Base-by-base conservation (phyloP, 805 yeast genomes). In the Zygotorulaspora sp. region DNA sequence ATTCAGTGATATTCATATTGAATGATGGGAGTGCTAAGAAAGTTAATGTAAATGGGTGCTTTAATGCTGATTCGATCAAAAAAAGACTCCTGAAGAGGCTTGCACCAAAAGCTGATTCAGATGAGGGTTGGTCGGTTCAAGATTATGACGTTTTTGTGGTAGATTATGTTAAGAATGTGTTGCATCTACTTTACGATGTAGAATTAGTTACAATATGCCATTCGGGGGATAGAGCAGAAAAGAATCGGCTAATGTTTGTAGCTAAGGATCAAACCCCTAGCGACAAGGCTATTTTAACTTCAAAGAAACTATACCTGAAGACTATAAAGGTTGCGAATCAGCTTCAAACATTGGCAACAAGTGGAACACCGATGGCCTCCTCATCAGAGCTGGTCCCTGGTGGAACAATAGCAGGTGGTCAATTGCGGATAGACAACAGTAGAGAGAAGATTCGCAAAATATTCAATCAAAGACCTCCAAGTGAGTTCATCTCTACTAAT, bases 391-490 rank as follows among this genome's bases (percentile, higher is more conserved):
- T 14, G 11, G 35, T 42, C 58, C 52, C 16, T 53, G 56, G 40
- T 46, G 47, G 51, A 6, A 41, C 58, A 22, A 14, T 12, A 5
- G 4, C 30, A 14, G 30, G 30, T 5, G 38, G 40, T 39, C 61
- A 56, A 23, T 25, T 46, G 28, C 44, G 44, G 17, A 47, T 53
- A 19, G 61, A 55, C 31, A 48, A 52, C 37, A 49, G 51, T 23
- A 61, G 55, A 34, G 60, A 47, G 34, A 46, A 45, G 27, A 52
- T 62, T 2, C 60, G 71, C 38, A 58, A 63, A 32, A 57, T 84
- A 42, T 80, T 81, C 60, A 94, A 94, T 16, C 96, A 86, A 59
- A 71, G 98, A 53, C 98, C 98, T 5, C 89, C 97, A 1, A 80
- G 92, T 43, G 95, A 87, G 55, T 73, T 89, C 50, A 92, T 90